A percentile compares a stretch with the other conserved stretches of the same genome.
Evolutionary conservation across 805 yeast genomes (phyloP).

Genomic region (Clavispora carvajalis): DNA sequence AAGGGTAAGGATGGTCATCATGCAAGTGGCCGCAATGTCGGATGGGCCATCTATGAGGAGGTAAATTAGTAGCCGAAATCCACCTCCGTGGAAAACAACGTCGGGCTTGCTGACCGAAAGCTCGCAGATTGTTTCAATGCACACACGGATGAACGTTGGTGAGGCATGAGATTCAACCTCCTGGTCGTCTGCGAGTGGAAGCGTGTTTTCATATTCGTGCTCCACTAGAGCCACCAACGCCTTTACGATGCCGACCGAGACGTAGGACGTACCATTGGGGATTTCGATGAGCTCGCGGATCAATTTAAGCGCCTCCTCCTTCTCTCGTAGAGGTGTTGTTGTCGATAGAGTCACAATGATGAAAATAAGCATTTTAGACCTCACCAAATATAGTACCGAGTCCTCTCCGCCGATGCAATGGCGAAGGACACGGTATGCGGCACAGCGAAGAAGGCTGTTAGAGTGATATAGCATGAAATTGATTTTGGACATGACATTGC

Average conservation of each 20-base stretch:
- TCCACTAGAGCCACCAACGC: conserved; percentile 63
- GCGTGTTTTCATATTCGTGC: conserved; percentile 20
- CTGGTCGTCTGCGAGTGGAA: conserved; percentile 2
- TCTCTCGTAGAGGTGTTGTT: conserved; percentile 53
- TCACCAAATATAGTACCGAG: conserved; percentile 49
- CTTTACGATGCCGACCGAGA: conserved; percentile 60
- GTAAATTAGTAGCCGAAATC: conserved; percentile 46
- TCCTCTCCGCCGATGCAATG: conserved; percentile 52
- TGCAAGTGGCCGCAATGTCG: conserved; percentile 18
- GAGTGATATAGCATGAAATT: conserved; percentile 56
- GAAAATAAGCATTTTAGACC: conserved; percentile 55
- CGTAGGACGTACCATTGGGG: conserved; percentile 43
- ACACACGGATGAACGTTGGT: conserved; percentile 20
- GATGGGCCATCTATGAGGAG: conserved; percentile 23
- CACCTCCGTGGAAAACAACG: conserved; percentile 44
- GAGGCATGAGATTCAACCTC: conserved; percentile 2
- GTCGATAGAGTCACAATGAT: conserved; percentile 61
- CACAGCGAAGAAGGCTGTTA: conserved; percentile 59
- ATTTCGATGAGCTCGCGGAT: conserved; percentile 57
- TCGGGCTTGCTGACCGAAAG: conserved; percentile 35
- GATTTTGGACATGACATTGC: conserved; percentile 52
- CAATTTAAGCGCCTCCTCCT: conserved; percentile 72
- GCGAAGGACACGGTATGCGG: conserved; percentile 73
- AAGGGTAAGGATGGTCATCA: conserved; percentile 47
- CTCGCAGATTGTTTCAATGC: conserved; percentile 39